phyloP scores from a whole-genome alignment of 2,329 filamentous ascomycete genomes.

The Fusarium setosum region DNA sequence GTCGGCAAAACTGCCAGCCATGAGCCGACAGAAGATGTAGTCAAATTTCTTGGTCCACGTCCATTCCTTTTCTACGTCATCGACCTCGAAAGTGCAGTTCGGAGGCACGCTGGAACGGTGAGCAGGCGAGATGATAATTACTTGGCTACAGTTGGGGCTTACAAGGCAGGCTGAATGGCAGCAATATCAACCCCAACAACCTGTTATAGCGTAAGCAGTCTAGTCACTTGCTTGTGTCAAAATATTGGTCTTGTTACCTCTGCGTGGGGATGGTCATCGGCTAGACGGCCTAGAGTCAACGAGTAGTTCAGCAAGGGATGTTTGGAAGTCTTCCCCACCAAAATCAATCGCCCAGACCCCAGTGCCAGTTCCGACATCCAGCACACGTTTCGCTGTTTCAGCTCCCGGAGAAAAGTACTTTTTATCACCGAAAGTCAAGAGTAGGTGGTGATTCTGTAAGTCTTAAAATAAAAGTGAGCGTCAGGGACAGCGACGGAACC shows the following conservation, averaged over 20 bases:
- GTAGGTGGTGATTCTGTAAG: slow-evolving; percentile 25
- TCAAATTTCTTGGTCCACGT: slow-evolving; percentile 22
- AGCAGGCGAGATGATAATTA: accelerated
- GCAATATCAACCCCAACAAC: slow-evolving; percentile 23
- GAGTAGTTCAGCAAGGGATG: accelerated
- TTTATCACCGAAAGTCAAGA: slow-evolving; percentile 21
- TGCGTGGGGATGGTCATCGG: slow-evolving; percentile 27
- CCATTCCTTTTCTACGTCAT: slow-evolving; percentile 25
- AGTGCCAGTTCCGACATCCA: slow-evolving; percentile 27
- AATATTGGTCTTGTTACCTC: not conserved
- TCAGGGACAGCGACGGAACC: accelerated
- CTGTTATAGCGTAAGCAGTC: not conserved
- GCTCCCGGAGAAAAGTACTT: slow-evolving; percentile 8
- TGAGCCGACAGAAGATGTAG: slow-evolving; percentile 28
- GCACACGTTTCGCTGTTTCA: slow-evolving; percentile 16
- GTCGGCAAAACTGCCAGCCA: slow-evolving; percentile 29
- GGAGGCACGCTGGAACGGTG: slow-evolving; percentile 4
- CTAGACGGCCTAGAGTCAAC: not conserved
- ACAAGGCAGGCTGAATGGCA: slow-evolving; percentile 26
- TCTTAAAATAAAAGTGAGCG: not conserved
- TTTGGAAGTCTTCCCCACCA: slow-evolving; percentile 4
- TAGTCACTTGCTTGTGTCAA: accelerated
- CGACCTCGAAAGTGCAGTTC: slow-evolving; percentile 20
- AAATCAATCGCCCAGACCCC: slow-evolving; percentile 32
- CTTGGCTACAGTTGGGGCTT: accelerated